These are phyloP conservation scores for Podila clonocystis DNA, from an alignment of 192 early-diverging fungal species.

Conservation along the genomic window DNA sequence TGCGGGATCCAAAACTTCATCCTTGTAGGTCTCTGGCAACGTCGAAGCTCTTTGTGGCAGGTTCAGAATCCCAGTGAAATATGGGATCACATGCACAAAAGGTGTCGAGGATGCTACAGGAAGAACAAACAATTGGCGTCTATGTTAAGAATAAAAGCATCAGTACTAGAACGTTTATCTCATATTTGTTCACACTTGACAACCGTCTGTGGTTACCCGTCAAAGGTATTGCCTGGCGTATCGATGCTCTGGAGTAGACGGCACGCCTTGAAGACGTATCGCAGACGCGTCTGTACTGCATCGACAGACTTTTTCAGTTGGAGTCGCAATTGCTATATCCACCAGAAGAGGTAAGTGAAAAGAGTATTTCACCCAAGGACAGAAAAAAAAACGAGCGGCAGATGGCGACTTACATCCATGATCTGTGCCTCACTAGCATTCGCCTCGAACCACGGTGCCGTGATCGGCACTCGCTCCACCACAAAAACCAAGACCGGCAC, in stretches of 20 bases:
- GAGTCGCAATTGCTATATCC: constrained; percentile 23
- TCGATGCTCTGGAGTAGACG: constrained; percentile 38
- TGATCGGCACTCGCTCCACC: constrained; percentile 24
- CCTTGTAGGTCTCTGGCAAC: neutral
- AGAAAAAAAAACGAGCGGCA: neutral
- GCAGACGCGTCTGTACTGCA: constrained; percentile 29
- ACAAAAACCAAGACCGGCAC: constrained; percentile 46
- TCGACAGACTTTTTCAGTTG: constrained; percentile 43
- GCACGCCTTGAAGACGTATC: constrained; percentile 38
- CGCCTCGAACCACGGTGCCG: constrained; percentile 27
- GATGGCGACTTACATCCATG: constrained; percentile 11
- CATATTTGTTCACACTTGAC: neutral
- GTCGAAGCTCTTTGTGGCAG: neutral
- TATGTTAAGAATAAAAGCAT: neutral
- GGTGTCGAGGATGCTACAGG: constrained; percentile 39
- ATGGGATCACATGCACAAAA: constrained; percentile 42
- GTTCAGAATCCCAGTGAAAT: constrained; percentile 17
- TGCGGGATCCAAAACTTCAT: constrained; percentile 28
- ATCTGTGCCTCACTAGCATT: constrained; percentile 27
- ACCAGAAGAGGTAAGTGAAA: neutral
- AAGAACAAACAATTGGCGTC: constrained; percentile 46
- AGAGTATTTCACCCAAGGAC: neutral
- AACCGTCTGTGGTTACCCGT: constrained; percentile 1
- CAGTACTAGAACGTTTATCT: neutral
- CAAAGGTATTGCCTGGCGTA: constrained; percentile 17